Evolutionary conservation across 2,329 filamentous ascomycete genomes (phyloP).

Genomic region (Scedosporium aurantiacum): DNA sequence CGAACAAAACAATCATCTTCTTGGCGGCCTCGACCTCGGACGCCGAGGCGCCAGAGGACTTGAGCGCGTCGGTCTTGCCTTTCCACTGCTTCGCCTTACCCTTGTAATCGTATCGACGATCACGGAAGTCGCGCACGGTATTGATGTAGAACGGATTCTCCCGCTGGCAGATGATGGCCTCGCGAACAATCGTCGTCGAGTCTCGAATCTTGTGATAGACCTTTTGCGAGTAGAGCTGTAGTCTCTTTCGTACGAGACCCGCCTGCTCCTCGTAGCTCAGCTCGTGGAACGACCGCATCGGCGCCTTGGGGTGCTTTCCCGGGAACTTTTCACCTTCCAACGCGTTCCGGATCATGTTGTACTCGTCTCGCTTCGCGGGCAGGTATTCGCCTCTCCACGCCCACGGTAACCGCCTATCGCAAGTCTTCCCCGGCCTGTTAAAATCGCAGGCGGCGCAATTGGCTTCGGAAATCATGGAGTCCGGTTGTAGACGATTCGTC

Average conservation of each 20-base stretch:
- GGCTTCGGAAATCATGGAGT: slow-evolving; percentile 97
- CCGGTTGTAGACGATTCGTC: slow-evolving; percentile 90
- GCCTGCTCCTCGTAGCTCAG: slow-evolving; percentile 75
- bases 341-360: slow-evolving; percentile 95
- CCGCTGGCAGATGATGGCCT: slow-evolving; percentile 95
- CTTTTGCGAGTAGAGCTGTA: slow-evolving; percentile 92
- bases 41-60: slow-evolving; percentile 64
- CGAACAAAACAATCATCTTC: slow-evolving; percentile 96
- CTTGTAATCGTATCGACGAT: slow-evolving; percentile 96
- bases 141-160: slow-evolving; percentile 98
- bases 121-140: slow-evolving; percentile 90
- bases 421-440: slow-evolving; percentile 93
- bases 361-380: slow-evolving; percentile 91
- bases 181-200: slow-evolving; percentile 78
- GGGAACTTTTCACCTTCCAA: slow-evolving; percentile 90
- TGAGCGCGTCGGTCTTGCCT: slow-evolving; percentile 80
- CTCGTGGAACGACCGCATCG: slow-evolving; percentile 67
- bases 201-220: slow-evolving; percentile 99
- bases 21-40: slow-evolving; percentile 84
- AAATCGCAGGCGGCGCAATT: slow-evolving; percentile 98
- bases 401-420: slow-evolving; percentile 90
- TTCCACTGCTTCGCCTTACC: slow-evolving; percentile 98
- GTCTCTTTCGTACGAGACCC: slow-evolving; percentile 65
- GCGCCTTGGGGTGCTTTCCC: slow-evolving; percentile 59
- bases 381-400: slow-evolving; percentile 96